Evolutionary conservation across 345 rosid genomes (phyloP).

Genomic region (Diplotaxis tenuifolia): DNA sequence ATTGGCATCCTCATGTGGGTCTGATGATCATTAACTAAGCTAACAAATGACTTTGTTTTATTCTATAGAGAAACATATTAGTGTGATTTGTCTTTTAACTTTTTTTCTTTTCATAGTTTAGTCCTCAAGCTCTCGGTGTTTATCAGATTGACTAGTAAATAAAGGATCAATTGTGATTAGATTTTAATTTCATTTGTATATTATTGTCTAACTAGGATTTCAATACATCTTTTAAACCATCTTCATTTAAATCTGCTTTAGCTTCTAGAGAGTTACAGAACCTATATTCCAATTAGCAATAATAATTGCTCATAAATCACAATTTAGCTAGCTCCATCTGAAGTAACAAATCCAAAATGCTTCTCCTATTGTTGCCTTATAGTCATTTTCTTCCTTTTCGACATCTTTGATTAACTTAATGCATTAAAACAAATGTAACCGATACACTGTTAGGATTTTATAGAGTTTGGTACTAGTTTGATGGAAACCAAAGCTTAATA

Average conservation of each 20-base stretch:
- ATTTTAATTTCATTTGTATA: neutral
- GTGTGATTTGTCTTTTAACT: neutral
- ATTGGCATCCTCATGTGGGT: neutral
- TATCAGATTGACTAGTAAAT: neutral
- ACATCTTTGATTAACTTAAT: neutral
- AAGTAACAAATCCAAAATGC: neutral
- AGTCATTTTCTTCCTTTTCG: neutral
- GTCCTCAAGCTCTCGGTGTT: neutral
- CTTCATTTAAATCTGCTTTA: neutral
- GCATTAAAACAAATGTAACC: neutral
- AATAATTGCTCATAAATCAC: neutral
- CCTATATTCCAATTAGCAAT: neutral
- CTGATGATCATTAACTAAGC: neutral
- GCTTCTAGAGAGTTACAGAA: neutral
- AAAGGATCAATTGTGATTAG: neutral
- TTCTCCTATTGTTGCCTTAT: neutral
- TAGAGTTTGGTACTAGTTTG: neutral
- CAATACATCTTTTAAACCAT: neutral
- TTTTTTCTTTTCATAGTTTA: neutral
- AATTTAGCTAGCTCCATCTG: neutral
- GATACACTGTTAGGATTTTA: neutral
- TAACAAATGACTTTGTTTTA: neutral
- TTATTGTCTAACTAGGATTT: neutral
- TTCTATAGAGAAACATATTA: neutral
- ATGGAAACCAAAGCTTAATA: neutral